Evolutionary conservation across 2,329 filamentous ascomycete genomes (phyloP).

Genomic region (Aspergillus quadricinctus): DNA sequence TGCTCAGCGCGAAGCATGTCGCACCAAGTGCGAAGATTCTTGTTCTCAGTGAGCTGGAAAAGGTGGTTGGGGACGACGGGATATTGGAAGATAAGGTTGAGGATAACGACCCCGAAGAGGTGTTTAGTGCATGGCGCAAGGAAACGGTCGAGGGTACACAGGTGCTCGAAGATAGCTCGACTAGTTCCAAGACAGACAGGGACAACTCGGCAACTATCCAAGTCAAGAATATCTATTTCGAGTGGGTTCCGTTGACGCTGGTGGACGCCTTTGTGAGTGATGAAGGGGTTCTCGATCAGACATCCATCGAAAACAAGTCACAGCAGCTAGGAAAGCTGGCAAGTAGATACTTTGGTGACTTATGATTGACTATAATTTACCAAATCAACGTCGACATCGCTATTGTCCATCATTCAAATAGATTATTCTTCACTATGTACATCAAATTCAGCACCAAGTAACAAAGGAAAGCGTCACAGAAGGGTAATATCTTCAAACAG

Average conservation of each 20-base stretch:
- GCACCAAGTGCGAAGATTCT: constrained; percentile 48
- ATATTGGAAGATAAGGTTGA: constrained; percentile 49
- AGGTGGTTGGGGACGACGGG: constrained; percentile 50
- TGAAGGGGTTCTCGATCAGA: constrained; percentile 37
- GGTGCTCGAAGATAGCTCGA: constrained; percentile 13
- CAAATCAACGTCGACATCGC: background rate
- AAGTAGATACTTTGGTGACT: constrained; percentile 18
- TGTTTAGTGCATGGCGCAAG: constrained; percentile 46
- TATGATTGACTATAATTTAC: constrained; percentile 6
- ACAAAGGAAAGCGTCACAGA: background rate
- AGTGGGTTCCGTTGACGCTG: constrained; percentile 53
- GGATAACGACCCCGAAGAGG: constrained; percentile 51
- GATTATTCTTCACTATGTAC: constrained; percentile 1
- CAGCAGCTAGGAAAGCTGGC: constrained; percentile 15
- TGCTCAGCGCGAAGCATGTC: constrained; percentile 51
- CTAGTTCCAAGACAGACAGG: constrained; percentile 7
- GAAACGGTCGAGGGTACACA: constrained; percentile 20
- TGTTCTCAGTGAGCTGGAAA: constrained; percentile 58
- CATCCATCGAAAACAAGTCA: constrained; percentile 21
- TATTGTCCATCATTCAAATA: background rate
- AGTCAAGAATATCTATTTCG: constrained; percentile 53
- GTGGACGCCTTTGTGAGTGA: constrained; percentile 56
- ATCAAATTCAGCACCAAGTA: constrained; percentile 1
- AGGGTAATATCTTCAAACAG: constrained; percentile 9
- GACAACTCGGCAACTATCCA: constrained; percentile 20